These are phyloP conservation scores for Dissophora globulifera DNA, from an alignment of 192 early-diverging fungal genomes.

Conservation along the genomic window DNA sequence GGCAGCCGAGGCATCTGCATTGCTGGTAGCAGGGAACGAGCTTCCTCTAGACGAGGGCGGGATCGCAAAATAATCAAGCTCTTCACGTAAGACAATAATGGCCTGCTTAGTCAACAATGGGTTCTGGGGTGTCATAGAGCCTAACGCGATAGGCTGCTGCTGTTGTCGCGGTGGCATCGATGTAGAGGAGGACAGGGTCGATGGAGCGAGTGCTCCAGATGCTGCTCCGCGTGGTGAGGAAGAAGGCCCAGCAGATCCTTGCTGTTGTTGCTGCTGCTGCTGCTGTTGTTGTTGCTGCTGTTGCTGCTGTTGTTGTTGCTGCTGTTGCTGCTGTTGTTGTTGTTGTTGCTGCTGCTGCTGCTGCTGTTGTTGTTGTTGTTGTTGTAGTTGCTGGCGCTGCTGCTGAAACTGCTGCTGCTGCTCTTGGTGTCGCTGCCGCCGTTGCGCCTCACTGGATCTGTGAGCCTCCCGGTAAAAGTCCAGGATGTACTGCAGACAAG, in stretches of 20 bases:
- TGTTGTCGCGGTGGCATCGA: conserved; percentile 9
- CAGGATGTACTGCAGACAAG: conserved; percentile 62
- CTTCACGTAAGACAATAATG: conserved; percentile 81
- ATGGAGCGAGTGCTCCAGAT: conserved; percentile 5
- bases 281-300: conserved; percentile 18
- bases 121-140: conserved; percentile 42
- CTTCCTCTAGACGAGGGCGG: conserved; percentile 33
- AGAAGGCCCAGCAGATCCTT: no score
- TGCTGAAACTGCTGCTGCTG: conserved; percentile 15
- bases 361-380: conserved; percentile 5
- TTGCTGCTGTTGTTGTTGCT: not conserved
- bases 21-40: not conserved
- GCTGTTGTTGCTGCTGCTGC: conserved; percentile 12
- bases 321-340: conserved; percentile 21
- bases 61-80: conserved; percentile 82
- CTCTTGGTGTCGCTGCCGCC: conserved; percentile 17
- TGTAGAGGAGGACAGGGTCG: not conserved
- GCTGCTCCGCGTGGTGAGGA: conserved; percentile 6
- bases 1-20: not conserved
- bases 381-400: conserved; percentile 10
- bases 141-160: conserved; percentile 4
- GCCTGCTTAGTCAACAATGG: conserved; percentile 69
- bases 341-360: conserved; percentile 1
- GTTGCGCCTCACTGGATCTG: conserved; percentile 28
- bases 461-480: conserved; percentile 59